A percentile compares a stretch with the other conserved stretches of the same genome.
phyloP scores from a whole-genome alignment of 345 rosid genomes.

The Mangifera indica region DNA sequence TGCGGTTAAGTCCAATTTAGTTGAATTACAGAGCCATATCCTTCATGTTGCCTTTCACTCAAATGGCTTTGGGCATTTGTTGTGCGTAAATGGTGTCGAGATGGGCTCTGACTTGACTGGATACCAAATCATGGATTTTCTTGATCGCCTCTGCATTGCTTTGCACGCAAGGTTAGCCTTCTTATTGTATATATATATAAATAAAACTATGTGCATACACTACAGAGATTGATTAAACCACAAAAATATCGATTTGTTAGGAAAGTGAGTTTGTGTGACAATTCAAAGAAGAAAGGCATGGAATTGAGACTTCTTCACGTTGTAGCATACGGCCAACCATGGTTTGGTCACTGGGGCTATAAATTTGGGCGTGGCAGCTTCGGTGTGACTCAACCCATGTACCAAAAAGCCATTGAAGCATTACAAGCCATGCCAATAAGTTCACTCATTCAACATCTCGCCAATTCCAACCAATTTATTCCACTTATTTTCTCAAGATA shows the following conservation, averaged over 20 bases:
- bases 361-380: conserved; percentile 69
- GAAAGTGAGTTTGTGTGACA: conserved; percentile 76
- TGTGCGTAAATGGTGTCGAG: conserved; percentile 68
- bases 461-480: conserved; percentile 41
- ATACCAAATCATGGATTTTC: conserved; percentile 72
- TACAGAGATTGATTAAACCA: too few relatives aligned
- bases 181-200: background rate
- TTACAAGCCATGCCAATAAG: conserved; percentile 59
- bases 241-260: conserved; percentile 28
- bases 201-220: too few relatives aligned
- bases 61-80: conserved; percentile 88
- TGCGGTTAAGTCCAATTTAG: conserved; percentile 40
- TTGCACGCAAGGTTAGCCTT: conserved; percentile 68
- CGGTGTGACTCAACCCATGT: conserved; percentile 62
- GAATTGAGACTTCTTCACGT: conserved; percentile 75
- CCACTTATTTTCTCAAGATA: conserved; percentile 64
- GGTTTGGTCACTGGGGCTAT: conserved; percentile 94
- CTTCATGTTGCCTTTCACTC: conserved; percentile 89
- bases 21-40: conserved; percentile 51
- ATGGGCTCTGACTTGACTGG: conserved; percentile 68
- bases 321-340: conserved; percentile 64
- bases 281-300: conserved; percentile 70
- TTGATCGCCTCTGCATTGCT: conserved; percentile 84
- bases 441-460: conserved; percentile 48
- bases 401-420: conserved; percentile 73